Base-by-base conservation (phyloP, 23 red algal genomes). In the Gracilaria caudata region DNA sequence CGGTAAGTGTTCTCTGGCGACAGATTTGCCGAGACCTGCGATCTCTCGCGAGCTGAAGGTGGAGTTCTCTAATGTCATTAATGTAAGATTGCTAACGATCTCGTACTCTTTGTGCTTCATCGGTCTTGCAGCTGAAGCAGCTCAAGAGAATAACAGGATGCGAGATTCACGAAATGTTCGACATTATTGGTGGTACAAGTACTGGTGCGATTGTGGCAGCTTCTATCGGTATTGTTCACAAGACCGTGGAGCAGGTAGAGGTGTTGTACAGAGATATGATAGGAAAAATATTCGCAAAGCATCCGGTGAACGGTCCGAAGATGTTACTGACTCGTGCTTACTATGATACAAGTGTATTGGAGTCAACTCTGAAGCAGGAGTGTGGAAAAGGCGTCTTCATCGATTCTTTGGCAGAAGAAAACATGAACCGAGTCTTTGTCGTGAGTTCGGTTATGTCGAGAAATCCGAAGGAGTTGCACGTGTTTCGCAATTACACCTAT, bases 401-500 rank as follows among this genome's bases (percentile, higher is more conserved):
- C 28, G 96, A 98, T 53, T 94, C 90, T 13, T 46, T 82, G 17
- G 76, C 86, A 56, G 90, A 98, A 78, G 89, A 90, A 26, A 90
- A 92, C 43, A 80, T 92, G 83, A 98, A 92, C 76, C 37, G 90
- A 81, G 96, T 98, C 20, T 98, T 98, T 80, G 92, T 95, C 44
- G 96, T 98, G 17, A 95, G 92, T 59, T 93, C 92, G 3, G 58
- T 98, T 6, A 90, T 98, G 85, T 89, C 92, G 46, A 84, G 92
- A 49, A 78, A 89, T 64, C 96, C 92, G 40, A 92, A 94, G 44
- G 78, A 93, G 79, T 56, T 98, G 56, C 92, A 94, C 58, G 26
- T 98, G 1, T 98, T 98, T 68, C 86, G 96, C 28, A 98, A 98
- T 73, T 98, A 98, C 33, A 94, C 91, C 20, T 94, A 95, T 70